Conservation (phyloP, 768 basidiomycete genomes). For the Tylopilus intermedius region DNA sequence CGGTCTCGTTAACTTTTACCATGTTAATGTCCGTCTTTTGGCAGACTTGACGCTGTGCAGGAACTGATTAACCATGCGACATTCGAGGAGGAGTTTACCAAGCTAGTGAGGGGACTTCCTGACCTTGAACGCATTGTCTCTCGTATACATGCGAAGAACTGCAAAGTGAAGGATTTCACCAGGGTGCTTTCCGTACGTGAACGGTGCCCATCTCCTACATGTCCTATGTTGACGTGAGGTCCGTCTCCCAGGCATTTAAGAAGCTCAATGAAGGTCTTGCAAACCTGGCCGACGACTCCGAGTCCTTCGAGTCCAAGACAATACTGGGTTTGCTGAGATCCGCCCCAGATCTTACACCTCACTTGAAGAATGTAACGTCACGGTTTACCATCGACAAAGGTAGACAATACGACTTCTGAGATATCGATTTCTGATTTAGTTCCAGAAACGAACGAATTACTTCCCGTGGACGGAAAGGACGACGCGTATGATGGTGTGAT, state of each 20-base stretch:
- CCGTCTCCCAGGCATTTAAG: conserved; percentile 60
- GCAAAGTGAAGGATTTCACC: conserved; percentile 81
- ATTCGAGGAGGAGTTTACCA: conserved; percentile 72
- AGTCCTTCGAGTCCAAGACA: conserved; percentile 71
- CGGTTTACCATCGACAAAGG: conserved; percentile 64
- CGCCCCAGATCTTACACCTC: conserved; percentile 71
- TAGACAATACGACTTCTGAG: conserved; percentile 23
- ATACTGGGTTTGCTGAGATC: conserved; percentile 70
- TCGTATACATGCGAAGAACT: conserved; percentile 89
- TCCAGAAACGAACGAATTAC: conserved; percentile 61
- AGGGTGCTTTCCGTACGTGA: conserved; percentile 67
- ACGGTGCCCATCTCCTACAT: background rate
- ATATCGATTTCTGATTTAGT: conserved; percentile 21
- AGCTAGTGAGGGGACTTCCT: conserved; percentile 75
- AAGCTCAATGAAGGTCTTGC: conserved; percentile 64
- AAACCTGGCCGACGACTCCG: conserved; percentile 57
- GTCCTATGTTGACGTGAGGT: conserved; percentile 1
- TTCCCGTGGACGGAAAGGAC: conserved; percentile 83
- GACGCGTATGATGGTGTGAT: conserved; percentile 76
- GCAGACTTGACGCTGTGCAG: conserved; percentile 88
- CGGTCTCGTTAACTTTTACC: conserved; percentile 9
- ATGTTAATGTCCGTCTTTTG: conserved; percentile 15
- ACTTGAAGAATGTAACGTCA: conserved; percentile 67
- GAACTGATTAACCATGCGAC: conserved; percentile 78
- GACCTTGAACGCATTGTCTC: conserved; percentile 93